Evolutionary conservation across 768 basidiomycete species (phyloP).

Genomic region (Auriscalpium orientale): DNA sequence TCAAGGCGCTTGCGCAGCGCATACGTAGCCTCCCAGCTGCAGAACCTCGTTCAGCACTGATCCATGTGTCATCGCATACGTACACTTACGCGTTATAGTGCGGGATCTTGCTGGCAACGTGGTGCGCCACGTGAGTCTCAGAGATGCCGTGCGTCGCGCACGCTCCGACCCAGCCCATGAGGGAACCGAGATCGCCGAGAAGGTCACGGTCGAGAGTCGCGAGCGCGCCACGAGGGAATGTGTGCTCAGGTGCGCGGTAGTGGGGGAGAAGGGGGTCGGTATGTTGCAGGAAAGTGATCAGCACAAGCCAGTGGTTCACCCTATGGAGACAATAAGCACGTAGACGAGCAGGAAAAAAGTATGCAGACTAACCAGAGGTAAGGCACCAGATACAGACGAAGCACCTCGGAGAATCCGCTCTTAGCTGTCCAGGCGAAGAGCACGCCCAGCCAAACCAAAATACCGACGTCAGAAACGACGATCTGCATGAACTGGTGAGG

Average conservation of each 20-base stretch:
- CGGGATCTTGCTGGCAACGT: slow-evolving; percentile 91
- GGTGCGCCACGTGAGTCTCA: slow-evolving; percentile 90
- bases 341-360: too few relatives aligned
- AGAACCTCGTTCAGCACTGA: neutral
- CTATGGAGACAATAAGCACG: slow-evolving; percentile 22
- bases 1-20: slow-evolving; percentile 73
- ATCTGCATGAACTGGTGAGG: slow-evolving; percentile 72
- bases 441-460: slow-evolving; percentile 62
- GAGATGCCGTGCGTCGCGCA: slow-evolving; percentile 87
- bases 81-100: slow-evolving; percentile 74
- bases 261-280: slow-evolving; percentile 94
- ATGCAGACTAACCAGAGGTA: slow-evolving; percentile 61
- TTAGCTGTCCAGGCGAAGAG: slow-evolving; percentile 48
- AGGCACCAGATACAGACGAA: slow-evolving; percentile 76
- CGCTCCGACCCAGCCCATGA: slow-evolving; percentile 83
- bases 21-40: slow-evolving; percentile 82
- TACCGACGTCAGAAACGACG: slow-evolving; percentile 75
- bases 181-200: slow-evolving; percentile 65
- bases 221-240: slow-evolving; percentile 89
- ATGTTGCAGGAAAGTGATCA: slow-evolving; percentile 98
- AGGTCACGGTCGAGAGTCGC: slow-evolving; percentile 83
- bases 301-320: slow-evolving; percentile 91
- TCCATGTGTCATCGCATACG: neutral
- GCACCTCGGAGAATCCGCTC: slow-evolving; percentile 64
- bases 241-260: slow-evolving; percentile 85